Evolutionary conservation across 129 eudicot genomes (phyloP).

Genomic region (Arctium lappa): DNA sequence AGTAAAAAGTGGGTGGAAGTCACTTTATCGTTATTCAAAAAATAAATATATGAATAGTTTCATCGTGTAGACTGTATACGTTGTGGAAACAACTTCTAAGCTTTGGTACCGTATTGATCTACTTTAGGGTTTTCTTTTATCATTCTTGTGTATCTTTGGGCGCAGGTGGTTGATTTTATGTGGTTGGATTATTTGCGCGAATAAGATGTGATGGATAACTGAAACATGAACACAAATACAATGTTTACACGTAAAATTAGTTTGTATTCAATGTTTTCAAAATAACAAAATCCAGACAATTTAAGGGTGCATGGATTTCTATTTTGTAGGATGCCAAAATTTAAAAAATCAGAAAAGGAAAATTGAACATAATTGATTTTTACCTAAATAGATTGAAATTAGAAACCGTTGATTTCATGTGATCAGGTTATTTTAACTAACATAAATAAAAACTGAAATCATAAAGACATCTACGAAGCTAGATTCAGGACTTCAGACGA

Average conservation of each 20-base stretch:
- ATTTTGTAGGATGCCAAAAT: background rate
- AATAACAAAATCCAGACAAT: background rate
- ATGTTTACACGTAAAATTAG: background rate
- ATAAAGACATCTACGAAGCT: background rate
- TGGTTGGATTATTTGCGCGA: background rate
- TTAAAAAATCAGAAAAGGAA: background rate
- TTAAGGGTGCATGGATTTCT: background rate
- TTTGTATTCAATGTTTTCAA: too few relatives aligned
- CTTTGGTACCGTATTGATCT: background rate
- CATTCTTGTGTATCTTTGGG: background rate
- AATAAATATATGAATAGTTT: too few relatives aligned
- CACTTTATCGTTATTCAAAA: too few relatives aligned
- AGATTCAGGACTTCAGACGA: background rate
- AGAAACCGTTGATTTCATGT: background rate
- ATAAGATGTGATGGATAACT: background rate
- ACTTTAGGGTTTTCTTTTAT: too few relatives aligned
- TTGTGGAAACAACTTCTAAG: background rate
- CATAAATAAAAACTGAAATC: background rate
- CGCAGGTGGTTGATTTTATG: background rate
- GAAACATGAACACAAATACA: too few relatives aligned
- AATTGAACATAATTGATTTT: too few relatives aligned
- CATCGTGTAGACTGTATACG: too few relatives aligned
- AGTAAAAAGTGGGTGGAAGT: too few relatives aligned
- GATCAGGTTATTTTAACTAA: background rate
- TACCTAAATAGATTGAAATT: background rate